Base-by-base conservation (phyloP, 1,139 yeast genomes). In the Candida sanyaensis region DNA sequence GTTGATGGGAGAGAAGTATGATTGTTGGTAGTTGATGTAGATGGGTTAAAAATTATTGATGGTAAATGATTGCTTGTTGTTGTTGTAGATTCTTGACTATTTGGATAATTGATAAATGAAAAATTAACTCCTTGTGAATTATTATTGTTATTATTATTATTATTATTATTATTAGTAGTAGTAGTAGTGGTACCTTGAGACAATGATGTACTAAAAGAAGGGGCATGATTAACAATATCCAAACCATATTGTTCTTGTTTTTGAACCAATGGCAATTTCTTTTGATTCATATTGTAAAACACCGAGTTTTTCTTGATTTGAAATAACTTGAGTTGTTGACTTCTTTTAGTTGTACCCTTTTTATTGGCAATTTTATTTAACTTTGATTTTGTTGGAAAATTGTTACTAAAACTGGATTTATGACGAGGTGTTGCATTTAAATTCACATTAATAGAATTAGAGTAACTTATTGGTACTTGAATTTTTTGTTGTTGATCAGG, bases 281-380 rank as follows among this genome's bases (percentile, higher is more conserved):
- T 46, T 33, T 43, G 45, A 7, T 37, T 56, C 4, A 46, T 37
- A 13, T 58, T 46, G 53, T 67, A 69, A 53, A 59, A 66, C 13
- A 64, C 59, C 23, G 71, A 64, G 42, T 57, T 53, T 48, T 65
- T 68, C 51, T 66, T 71, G 43, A 72, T 68, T 45, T 69, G 65
- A 51, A 64, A 72, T 45, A 72, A 60, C 50, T 65, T 64, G 46
- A 72, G 63, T 46, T 61, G 64, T 43, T 53, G 56, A 6, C 41
- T 43, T 37, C 47, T 51, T 23, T 50, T 57, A 36, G 48, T 41
- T 8, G 45, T 46, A 10, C 28, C 32, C 45, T 62, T 62, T 43
- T 52, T 56, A 40, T 54, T 51, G 45, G 67, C 68, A 33, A 64
- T 62, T 37, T 53, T 57, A 11, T 64, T 54, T 41, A 64, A 61